Base-by-base conservation (phyloP, 768 basidiomycete genomes). In the Steccherinum ochraceum region DNA sequence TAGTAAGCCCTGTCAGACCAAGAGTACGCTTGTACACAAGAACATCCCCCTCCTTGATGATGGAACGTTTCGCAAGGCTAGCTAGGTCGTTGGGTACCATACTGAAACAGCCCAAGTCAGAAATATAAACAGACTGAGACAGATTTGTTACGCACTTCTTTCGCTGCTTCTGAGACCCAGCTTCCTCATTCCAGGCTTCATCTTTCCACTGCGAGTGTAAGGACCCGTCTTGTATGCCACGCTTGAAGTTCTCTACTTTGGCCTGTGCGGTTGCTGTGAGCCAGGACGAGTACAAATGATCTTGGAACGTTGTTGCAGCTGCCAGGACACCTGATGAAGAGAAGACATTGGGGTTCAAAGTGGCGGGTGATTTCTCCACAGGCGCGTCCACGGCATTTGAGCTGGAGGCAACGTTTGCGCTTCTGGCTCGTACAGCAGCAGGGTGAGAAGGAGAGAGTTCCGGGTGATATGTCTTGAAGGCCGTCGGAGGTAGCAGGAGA, bases 121-220 rank as follows among this genome's bases (percentile, higher is more conserved):
- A n/a, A n/a, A n/a, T n/a, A 52, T 20, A 27, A 3, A 16, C n/a
- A 24, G 0, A 52, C 42, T 18, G 27, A n/a, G n/a, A n/a, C n/a
- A n/a, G n/a, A n/a, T n/a, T n/a, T n/a, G n/a, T n/a, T n/a, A n/a
- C n/a, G n/a, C n/a, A 30, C 23, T 24, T 40, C 23, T 35, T 43
- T 24, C 46, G 27, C n/a, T 16, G 47, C 42, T 30, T 44, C 18
- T 12, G 24, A 21, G 47, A 52, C 47, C 35, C 60, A 49, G 80
- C 74, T 4, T 76, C 73, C 35, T 62, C 64, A 45, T 73, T 72
- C 82, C 82, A 84, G 26, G 69, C 72, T 26, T 83, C 78, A 57
- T 84, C 82, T 58, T 84, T 84, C 80, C 80, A 83, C 35, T 77
- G 71, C 12, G 75, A 80, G 24, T 78, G 73, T 26, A 80, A 49